Percentiles rank a stretch among this genome's conserved stretches.
Evolutionary conservation across 2,329 filamentous ascomycete genomes (phyloP).

Genomic region (Aspergillus aculeatus): DNA sequence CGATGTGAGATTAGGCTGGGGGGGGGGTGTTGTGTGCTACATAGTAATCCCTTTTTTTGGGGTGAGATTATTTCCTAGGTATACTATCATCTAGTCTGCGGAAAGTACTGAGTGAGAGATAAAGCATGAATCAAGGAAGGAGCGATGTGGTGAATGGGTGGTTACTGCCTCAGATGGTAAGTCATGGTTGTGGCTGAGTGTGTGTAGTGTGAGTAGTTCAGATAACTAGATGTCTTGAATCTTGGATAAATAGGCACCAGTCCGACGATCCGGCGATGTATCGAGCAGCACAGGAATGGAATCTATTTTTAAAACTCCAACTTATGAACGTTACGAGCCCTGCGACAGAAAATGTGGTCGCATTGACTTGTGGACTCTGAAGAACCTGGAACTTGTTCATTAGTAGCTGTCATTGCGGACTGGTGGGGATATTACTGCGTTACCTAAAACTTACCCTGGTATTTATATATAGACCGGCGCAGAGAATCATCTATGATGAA

Average conservation of each 20-base stretch:
- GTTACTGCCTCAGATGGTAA: background rate
- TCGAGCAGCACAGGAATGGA: background rate
- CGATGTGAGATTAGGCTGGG: background rate
- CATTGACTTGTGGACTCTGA: background rate
- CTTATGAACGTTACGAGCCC: background rate
- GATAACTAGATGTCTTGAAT: no score
- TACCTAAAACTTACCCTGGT: background rate
- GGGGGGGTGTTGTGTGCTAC: background rate
- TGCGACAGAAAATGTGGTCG: background rate
- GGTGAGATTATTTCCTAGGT: no score
- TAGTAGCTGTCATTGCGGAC: no score
- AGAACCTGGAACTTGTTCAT: no score
- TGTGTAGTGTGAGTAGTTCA: no score
- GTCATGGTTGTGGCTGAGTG: no score
- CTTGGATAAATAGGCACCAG: background rate
- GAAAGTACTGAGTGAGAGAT: no score
- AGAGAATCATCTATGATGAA: background rate
- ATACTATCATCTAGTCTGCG: no score
- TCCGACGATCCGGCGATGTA: background rate
- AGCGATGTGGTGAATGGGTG: background rate
- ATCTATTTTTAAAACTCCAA: background rate
- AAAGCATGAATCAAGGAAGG: background rate
- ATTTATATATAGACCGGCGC: background rate
- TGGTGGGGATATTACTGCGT: no score
- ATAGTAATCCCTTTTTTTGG: no score